Evolutionary conservation across 2,329 filamentous ascomycete species (phyloP).

Genomic region (Penicillium sp.): DNA sequence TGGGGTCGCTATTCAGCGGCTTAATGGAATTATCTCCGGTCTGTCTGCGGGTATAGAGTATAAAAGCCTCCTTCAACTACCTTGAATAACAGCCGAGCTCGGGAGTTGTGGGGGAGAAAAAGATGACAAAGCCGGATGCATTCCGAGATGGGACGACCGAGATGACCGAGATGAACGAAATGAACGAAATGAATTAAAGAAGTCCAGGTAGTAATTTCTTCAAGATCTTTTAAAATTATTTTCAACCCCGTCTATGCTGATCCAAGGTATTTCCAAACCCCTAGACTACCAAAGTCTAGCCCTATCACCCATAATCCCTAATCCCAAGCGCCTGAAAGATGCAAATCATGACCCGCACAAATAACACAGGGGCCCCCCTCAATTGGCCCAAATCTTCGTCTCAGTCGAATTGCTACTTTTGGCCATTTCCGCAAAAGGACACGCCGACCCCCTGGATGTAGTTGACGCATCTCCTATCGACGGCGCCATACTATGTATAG

Average conservation of each 20-base stretch:
- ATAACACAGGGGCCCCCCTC: not conserved
- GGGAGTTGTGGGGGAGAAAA: constrained; percentile 8
- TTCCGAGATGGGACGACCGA: not conserved
- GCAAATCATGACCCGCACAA: constrained; percentile 2
- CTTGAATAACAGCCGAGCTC: constrained; percentile 11
- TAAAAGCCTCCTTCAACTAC: constrained; percentile 3
- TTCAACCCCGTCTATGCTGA: not conserved
- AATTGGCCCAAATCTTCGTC: constrained; percentile 35
- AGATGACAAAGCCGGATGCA: constrained; percentile 4
- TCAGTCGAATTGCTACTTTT: constrained; percentile 22
- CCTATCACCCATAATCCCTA: not conserved
- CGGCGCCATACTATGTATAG: constrained; percentile 15
- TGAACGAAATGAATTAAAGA: not conserved
- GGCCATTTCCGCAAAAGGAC: constrained; percentile 34
- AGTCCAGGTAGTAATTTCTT: not conserved
- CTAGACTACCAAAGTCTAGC: not conserved
- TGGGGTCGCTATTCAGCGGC: not conserved
- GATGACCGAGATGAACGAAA: not conserved
- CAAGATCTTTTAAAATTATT: not conserved
- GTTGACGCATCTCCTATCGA: constrained; percentile 5
- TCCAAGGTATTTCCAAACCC: not conserved
- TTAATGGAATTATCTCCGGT: constrained; percentile 4
- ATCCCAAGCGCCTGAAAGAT: constrained; percentile 16
- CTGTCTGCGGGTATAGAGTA: constrained; percentile 4
- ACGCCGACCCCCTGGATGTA: constrained; percentile 18